Base-by-base conservation (phyloP, 768 basidiomycete genomes). In the Epithele typhae region DNA sequence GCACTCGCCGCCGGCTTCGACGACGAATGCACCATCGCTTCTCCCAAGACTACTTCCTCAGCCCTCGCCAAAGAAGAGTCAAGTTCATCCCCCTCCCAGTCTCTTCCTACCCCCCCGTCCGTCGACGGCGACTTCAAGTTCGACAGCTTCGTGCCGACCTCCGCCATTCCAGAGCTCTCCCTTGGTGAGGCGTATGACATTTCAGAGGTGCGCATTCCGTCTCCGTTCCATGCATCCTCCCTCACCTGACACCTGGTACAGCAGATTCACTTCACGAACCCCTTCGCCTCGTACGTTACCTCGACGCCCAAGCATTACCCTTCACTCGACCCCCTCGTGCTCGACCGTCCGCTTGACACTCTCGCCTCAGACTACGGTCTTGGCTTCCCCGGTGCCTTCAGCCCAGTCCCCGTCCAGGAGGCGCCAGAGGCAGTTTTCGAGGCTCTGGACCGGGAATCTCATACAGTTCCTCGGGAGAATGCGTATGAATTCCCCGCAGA, bases 151-250 rank as follows among this genome's bases (percentile, higher is more conserved):
- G 37, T 54, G 3, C 41, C 49, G 1, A 54, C 49, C 6, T 37
- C 33, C 12, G 46, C 51, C 7, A 55, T 55, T 17, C 54, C 54
- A 4, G 47, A 43, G 1, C 32, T 55, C 14, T 48, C 49, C 27
- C 40, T 55, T 11, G 47, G 45, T 5, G 36, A 30, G 11, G 23
- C 46, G 1, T 40, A 24, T 9, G 15, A 30, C 9, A 11, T 18
- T 22, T 32, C 30, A 5, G 25, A 52, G 51, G 51, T 52, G 39
- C 3, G 43, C 14, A 1, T 10, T 21, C 6, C 22, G 8, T 14
- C 14, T 22, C 9, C 21, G n/a, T 3, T 5, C 6, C 19, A 9
- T 3, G 10, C 14, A 22, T 9, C 12, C 18, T 9, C 15, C 5
- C 15, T 25, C 5, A 32, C 19, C 21, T 19, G 18, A n/a, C 34